Percentiles rank a stretch among this genome's conserved stretches.
Evolutionary conservation across 768 basidiomycete species (phyloP).

Genomic region (Megacollybia marginata): DNA sequence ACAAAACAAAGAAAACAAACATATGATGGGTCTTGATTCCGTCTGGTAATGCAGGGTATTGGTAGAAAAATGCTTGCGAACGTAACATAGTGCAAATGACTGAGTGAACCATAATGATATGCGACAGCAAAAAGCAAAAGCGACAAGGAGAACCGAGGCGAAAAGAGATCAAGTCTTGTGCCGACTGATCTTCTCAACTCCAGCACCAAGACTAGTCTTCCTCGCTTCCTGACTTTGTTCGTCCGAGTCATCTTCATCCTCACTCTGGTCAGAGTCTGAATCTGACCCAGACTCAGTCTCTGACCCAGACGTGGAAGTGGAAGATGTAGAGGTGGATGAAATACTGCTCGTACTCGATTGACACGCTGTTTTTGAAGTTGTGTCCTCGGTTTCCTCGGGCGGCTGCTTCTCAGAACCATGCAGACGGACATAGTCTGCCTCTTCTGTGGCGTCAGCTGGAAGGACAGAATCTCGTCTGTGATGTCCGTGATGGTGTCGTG

Average conservation of each 20-base stretch:
- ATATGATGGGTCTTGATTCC: too few relatives aligned
- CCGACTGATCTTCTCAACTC: constrained; percentile 27
- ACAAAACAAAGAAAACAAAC: too few relatives aligned
- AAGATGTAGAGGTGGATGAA: background rate
- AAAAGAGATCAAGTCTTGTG: constrained; percentile 11
- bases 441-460: background rate
- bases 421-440: background rate
- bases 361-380: too few relatives aligned
- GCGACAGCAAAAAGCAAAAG: too few relatives aligned
- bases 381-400: background rate
- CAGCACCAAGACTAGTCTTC: constrained; percentile 25
- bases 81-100: too few relatives aligned
- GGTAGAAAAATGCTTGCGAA: too few relatives aligned
- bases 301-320: constrained; percentile 1
- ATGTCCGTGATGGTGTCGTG: constrained; percentile 21
- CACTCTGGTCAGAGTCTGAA: constrained; percentile 6
- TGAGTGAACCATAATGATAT: too few relatives aligned
- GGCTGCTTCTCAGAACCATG: background rate
- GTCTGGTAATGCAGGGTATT: too few relatives aligned
- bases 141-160: too few relatives aligned
- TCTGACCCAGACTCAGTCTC: constrained; percentile 1
- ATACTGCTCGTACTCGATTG: background rate
- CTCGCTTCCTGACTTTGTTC: constrained; percentile 7
- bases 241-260: constrained; percentile 6
- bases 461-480: constrained; percentile 2